Percentiles rank a stretch among this genome's conserved stretches.
Conservation (phyloP, 2,329 filamentous ascomycete genomes). For the Metarhizium sp. region DNA sequence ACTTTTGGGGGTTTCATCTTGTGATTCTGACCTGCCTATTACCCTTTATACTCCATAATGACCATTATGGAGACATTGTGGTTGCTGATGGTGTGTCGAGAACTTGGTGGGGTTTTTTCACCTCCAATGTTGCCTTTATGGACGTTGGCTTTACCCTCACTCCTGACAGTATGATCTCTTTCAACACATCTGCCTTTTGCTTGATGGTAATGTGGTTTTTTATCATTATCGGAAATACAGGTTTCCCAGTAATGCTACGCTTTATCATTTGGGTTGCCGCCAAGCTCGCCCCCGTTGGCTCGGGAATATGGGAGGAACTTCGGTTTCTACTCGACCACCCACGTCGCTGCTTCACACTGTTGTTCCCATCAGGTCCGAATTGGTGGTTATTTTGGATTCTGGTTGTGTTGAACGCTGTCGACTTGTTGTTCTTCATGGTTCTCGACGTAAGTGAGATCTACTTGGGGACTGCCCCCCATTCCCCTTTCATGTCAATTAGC, state of each 20-base stretch:
- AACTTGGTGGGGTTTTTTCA: conserved; percentile 91
- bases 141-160: conserved; percentile 92
- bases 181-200: conserved; percentile 66
- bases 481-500: neutral
- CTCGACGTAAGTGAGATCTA: conserved; percentile 57
- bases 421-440: conserved; percentile 85
- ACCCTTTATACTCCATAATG: conserved; percentile 66
- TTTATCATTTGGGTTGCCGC: conserved; percentile 83
- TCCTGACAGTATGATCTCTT: conserved; percentile 87
- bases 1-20: conserved; percentile 77
- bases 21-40: conserved; percentile 64
- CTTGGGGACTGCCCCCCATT: neutral
- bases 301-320: conserved; percentile 79
- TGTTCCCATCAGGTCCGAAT: conserved; percentile 83
- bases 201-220: conserved; percentile 74
- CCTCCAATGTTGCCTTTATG: conserved; percentile 79
- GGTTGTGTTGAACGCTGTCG: conserved; percentile 69
- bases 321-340: conserved; percentile 89
- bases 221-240: conserved; percentile 91
- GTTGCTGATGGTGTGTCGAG: conserved; percentile 49
- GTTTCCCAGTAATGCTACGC: conserved; percentile 88
- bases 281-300: conserved; percentile 52
- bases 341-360: conserved; percentile 86
- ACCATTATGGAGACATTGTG: conserved; percentile 58
- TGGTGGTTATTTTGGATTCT: conserved; percentile 95